Base-by-base conservation (phyloP, 2,329 filamentous ascomycete species). In the Aspergillus neotritici region DNA sequence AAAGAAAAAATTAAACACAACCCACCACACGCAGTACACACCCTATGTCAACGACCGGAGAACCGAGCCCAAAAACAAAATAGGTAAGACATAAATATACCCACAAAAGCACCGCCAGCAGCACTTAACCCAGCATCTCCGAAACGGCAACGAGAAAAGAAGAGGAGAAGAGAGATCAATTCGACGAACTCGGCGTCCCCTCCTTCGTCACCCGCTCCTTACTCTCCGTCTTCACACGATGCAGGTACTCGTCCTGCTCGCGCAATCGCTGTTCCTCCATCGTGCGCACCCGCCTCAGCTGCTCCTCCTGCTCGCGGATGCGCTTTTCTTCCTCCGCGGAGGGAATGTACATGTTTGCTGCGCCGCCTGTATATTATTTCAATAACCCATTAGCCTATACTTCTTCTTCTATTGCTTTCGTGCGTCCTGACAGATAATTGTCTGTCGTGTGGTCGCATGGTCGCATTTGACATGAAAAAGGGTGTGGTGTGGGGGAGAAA, bases 301-400 rank as follows among this genome's bases (percentile, higher is more conserved):
- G 49, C 40, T 64, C 52, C 48, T 64, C 55, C 57, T 65, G 56
- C 56, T 62, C 43, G 34, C 60, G 51, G 47, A 57, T 43, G 25
- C 37, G 50, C 58, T 56, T 55, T 46, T 59, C 42, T 50, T 58
- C 54, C 41, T 55, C 41, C 49, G 58, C 37, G 47, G 49, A 40
- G 30, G 50, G 52, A 25, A 54, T 44, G 25, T 64, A 66, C 12
- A 61, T 60, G 43, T 67, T 67, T 33, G 64, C 64, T 11, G 53
- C 63, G 13, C 64, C 64, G 25, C 64, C 64, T 67, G 10, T 2
- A 28, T n/a, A n/a, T n/a, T n/a, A n/a, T n/a, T n/a, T n/a, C n/a
- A 14, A 31, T 25, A 25, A 6, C 21, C 7, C 3, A 25, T 25
- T 25, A 25, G 21, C 7, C 5, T 5, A 25, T 8, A 2, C 21